Evolutionary conservation across 805 yeast species (phyloP), one percentile per base, ranked within the genome.

Genomic region (Grigorovia jiainica): DNA sequence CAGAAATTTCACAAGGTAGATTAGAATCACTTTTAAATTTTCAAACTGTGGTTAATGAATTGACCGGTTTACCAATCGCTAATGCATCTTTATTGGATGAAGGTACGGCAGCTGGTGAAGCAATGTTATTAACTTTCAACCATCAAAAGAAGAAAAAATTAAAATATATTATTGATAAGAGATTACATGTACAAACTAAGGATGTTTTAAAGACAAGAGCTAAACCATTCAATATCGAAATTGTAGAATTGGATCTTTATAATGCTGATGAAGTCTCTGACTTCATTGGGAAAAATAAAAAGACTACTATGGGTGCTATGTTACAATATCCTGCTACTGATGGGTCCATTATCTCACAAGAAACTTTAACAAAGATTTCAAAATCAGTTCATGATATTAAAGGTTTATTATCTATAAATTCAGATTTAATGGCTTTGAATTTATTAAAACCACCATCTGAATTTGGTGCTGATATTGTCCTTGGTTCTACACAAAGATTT

Each of bases 71-170:
- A 65, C 82, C 87, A n/a, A 78, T 92, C 54, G 89, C 97, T 39
- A 92, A 92, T 60, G 95, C 97, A 2, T 90, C 97, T 2, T 69
- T 92, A 40, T 72, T 92, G 52, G 98, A 92, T 63, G 98, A 92
- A 68, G 97, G 92, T 38, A 83, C 96, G 6, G 96, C 97, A 18
- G 97, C 96, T 5, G 95, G 92, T 34, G 98, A 90, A 66, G 97
- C 97, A 19, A 82, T 92, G 90, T 74, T 87, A 36, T 67, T 92
- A 69, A 73, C 95, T 1, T 87, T 71, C 66, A 78, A 81, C 55
- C 68, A 72, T 38, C 55, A 70, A 18, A 78, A 78, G 54, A 83
- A 81, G 44, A 90, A 87, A 66, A 82, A 76, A 56, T 49, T 62
- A 10, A 71, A 68, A 37, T 92, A 73, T 55, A 79, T 82, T 35